These are phyloP conservation scores for Hericium rajendrae DNA, from an alignment of 768 basidiomycete species.

Conservation along the genomic window DNA sequence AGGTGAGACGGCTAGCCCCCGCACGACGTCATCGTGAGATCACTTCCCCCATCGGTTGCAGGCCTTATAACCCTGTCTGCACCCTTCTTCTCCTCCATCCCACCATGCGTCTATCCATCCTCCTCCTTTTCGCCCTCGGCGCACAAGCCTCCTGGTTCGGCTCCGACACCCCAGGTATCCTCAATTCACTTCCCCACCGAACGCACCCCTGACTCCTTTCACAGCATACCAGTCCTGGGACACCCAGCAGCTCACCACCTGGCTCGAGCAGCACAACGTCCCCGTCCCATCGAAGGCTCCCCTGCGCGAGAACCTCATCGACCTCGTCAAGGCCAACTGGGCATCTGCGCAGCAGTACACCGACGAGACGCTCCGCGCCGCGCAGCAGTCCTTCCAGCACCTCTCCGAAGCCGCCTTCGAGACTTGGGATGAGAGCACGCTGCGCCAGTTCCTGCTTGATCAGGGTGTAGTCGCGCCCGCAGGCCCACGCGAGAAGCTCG, in stretches of 20 bases:
- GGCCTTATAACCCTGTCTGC: not conserved
- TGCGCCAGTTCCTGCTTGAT: slow-evolving; percentile 77
- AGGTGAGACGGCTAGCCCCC: too few species aligned
- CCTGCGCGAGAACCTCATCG: slow-evolving; percentile 29
- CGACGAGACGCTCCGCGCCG: slow-evolving; percentile 49
- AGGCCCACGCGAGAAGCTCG: slow-evolving; percentile 70
- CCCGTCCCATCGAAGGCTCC: slow-evolving; percentile 13
- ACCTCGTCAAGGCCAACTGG: slow-evolving; percentile 60
- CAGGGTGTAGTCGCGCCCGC: slow-evolving; percentile 81
- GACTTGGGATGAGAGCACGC: slow-evolving; percentile 73
- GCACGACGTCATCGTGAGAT: slow-evolving; percentile 2
- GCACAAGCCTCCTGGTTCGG: slow-evolving; percentile 23
- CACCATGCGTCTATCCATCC: slow-evolving; percentile 13
- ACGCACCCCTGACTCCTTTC: slow-evolving; percentile 47
- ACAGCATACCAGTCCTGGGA: slow-evolving; percentile 21
- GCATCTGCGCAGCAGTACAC: slow-evolving; percentile 16
- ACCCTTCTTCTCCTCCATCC: not conserved
- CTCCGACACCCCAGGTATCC: slow-evolving; percentile 25
- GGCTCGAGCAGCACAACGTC: slow-evolving; percentile 1
- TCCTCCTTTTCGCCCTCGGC: slow-evolving; percentile 24
- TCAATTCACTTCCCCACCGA: slow-evolving; percentile 45
- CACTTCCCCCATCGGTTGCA: not conserved
- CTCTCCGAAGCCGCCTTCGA: slow-evolving; percentile 49
- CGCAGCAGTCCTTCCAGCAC: slow-evolving; percentile 53
- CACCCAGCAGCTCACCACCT: slow-evolving; percentile 5